Evolutionary conservation across 2,329 filamentous ascomycete species (phyloP), one percentile per base, ranked within the genome.

Genomic region (Mycosphaerella arachidis): DNA sequence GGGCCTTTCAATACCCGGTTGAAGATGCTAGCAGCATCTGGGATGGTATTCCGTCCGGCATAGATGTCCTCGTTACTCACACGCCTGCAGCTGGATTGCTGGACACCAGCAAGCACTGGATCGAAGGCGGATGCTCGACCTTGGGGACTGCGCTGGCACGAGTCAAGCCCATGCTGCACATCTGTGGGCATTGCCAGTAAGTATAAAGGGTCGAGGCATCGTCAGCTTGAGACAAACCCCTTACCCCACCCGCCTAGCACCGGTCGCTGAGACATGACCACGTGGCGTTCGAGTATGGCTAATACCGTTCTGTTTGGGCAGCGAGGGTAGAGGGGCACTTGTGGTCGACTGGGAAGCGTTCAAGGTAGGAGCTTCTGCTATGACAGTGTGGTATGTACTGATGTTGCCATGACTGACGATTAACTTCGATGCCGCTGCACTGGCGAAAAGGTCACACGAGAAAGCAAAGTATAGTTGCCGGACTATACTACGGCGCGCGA

Each of bases 181-280:
- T 92, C 18, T 91, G 86, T 68, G 89, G 89, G 0, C 89, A 92
- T 72, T 82, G 90, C 31, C 88, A 92, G 24, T 24, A 24, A 24
- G 24, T 24, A 24, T 24, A 24, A 24, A 24, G 24, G 24, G 24
- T 24, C 24, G 24, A 24, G 24, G 24, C 24, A 24, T 2, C 24
- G 24, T 3, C 24, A 24, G 24, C 24, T 24, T 24, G 24, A 24
- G 24, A 24, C 24, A 24, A 24, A 24, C 24, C 24, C 24, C 3
- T 24, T 24, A 24, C 24, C 24, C 24, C 24, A 1, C 24, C 24
- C 24, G 24, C 24, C 24, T 24, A 24, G 24, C 24, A 24, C 24
- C 24, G 24, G 24, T 24, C 24, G 24, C 24, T 24, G 24, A 24
- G 24, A 24, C 24, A 24, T 24, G 24, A 24, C 24, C 24, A 24